Evolutionary conservation across 176 grass and related monocot genomes (phyloP).

Genomic region (Thinopyrum elongatum): DNA sequence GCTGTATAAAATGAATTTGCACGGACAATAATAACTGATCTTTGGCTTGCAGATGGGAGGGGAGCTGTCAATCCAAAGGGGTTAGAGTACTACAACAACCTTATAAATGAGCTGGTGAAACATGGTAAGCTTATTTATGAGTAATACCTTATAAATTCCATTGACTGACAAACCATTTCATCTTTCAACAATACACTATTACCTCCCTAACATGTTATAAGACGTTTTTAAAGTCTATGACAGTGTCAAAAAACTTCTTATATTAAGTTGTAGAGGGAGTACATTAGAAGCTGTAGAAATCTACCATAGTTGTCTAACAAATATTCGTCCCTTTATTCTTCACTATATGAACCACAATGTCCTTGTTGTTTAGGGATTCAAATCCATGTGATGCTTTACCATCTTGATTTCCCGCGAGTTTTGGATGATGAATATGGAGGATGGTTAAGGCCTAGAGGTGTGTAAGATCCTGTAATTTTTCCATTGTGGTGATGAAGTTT

Average conservation of each 20-base stretch:
- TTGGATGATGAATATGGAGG: slow-evolving; percentile 65
- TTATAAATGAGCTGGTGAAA: slow-evolving; percentile 61
- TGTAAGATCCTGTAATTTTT: slow-evolving; percentile 22
- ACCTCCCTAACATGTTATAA: too few relatives aligned
- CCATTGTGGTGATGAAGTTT: background rate
- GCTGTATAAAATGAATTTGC: too few relatives aligned
- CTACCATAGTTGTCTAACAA: background rate
- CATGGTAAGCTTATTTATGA: slow-evolving; percentile 28
- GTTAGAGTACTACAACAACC: slow-evolving; percentile 59
- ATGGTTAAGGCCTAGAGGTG: slow-evolving; percentile 37
- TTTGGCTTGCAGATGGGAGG: slow-evolving; percentile 49
- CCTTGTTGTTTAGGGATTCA: slow-evolving; percentile 43
- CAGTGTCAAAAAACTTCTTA: too few relatives aligned
- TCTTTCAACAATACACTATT: too few relatives aligned
- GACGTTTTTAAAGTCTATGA: too few relatives aligned
- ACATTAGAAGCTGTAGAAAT: background rate
- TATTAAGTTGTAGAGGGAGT: too few relatives aligned
- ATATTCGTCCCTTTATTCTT: background rate
- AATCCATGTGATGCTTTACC: slow-evolving; percentile 60
- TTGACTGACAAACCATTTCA: background rate
- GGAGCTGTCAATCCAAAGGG: slow-evolving; percentile 65
- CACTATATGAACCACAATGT: background rate
- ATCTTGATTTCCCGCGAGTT: slow-evolving; percentile 60
- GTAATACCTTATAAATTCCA: background rate
- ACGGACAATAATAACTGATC: background rate